Evolutionary conservation across 2,329 filamentous ascomycete species (phyloP).

Genomic region (Metarhizium album): DNA sequence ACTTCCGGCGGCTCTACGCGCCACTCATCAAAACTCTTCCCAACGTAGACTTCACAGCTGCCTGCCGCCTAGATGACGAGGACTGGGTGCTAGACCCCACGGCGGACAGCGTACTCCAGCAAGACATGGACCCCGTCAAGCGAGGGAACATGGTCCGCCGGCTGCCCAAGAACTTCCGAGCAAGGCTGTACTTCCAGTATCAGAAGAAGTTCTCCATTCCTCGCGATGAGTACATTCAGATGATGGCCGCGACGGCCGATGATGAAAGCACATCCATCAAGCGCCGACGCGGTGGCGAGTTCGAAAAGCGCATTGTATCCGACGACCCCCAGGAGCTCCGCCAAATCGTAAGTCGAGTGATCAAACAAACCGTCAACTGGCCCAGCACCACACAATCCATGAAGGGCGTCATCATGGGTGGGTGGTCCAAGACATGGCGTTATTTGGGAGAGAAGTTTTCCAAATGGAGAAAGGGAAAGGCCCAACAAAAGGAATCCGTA

Average conservation of each 20-base stretch:
- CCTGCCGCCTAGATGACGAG: slow-evolving; percentile 27
- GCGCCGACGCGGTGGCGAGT: slow-evolving; percentile 67
- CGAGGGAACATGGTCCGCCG: slow-evolving; percentile 95
- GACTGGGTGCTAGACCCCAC: slow-evolving; percentile 31
- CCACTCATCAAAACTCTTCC: slow-evolving; percentile 83
- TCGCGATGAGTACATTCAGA: slow-evolving; percentile 68
- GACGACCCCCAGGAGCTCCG: slow-evolving; percentile 58
- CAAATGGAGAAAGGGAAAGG: slow-evolving; percentile 45
- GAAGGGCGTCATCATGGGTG: slow-evolving; percentile 75
- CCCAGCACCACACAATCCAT: slow-evolving; percentile 79
- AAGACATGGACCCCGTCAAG: slow-evolving; percentile 87
- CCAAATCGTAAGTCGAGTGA: slow-evolving; percentile 60
- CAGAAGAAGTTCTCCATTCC: slow-evolving; percentile 85
- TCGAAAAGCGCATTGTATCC: slow-evolving; percentile 73
- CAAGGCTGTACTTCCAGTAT: slow-evolving; percentile 89
- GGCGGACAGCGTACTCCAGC: slow-evolving; percentile 58
- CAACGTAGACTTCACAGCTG: slow-evolving; percentile 67
- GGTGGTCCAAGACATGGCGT: slow-evolving; percentile 54
- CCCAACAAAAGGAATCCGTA: slow-evolving; percentile 12
- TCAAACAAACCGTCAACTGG: slow-evolving; percentile 85
- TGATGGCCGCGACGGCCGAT: slow-evolving; percentile 69
- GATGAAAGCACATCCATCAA: slow-evolving; percentile 55
- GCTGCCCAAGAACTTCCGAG: slow-evolving; percentile 74
- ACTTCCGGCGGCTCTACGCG: slow-evolving; percentile 85
- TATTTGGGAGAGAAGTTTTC: slow-evolving; percentile 76